phyloP scores from a whole-genome alignment of 345 rosid genomes.

The Noccaea bulbosa region DNA sequence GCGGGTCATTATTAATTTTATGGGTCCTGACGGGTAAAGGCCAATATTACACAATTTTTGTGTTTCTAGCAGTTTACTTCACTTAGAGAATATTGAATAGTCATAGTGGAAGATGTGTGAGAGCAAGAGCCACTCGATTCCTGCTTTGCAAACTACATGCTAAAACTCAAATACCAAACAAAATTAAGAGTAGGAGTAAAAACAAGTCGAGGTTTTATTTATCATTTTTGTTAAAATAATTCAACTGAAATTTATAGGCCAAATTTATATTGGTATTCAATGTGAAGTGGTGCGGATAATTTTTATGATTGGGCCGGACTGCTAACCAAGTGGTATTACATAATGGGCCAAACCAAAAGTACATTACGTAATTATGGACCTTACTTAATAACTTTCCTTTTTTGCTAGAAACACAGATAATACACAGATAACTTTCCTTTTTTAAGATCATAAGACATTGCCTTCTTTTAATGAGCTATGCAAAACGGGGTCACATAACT shows the following conservation, averaged over 20 bases:
- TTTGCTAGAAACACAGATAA: neutral
- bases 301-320: neutral
- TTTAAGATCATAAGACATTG: too few relatives aligned
- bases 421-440: too few relatives aligned
- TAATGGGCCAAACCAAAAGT: constrained; percentile 17
- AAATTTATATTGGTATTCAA: too few relatives aligned
- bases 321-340: neutral
- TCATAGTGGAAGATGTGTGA: constrained; percentile 8
- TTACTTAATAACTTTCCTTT: too few relatives aligned
- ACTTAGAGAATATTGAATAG: neutral
- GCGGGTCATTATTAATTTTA: constrained; percentile 40
- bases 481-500: neutral
- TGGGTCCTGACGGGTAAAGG: constrained; percentile 31
- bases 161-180: neutral
- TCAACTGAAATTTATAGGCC: neutral
- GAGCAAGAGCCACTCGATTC: constrained; percentile 7
- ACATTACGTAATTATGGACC: too few relatives aligned
- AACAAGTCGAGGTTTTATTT: neutral
- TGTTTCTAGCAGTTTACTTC: neutral
- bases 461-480: neutral
- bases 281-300: too few relatives aligned
- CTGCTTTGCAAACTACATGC: neutral
- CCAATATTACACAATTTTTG: constrained; percentile 20
- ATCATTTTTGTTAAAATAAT: neutral
- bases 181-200: neutral